These are phyloP conservation scores for Daldinia decipiens DNA, from an alignment of 495 filamentous ascomycete genomes.

Conservation along the genomic window DNA sequence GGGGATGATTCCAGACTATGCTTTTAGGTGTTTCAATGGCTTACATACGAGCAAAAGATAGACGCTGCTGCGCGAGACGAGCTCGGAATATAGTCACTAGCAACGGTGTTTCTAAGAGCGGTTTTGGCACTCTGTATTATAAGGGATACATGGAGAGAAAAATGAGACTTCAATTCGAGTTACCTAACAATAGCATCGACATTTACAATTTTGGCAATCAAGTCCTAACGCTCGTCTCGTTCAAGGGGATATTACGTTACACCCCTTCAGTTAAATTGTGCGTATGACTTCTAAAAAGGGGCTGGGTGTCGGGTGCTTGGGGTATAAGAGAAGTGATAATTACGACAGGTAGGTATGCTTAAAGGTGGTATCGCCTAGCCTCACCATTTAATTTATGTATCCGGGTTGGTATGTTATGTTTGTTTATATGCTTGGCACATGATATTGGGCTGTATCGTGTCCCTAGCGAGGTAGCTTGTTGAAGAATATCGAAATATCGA, in stretches of 20 bases:
- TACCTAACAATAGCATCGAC: constrained; percentile 13
- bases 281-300: constrained; percentile 1
- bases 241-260: constrained; percentile 28
- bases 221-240: neutral
- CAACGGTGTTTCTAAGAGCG: constrained; percentile 28
- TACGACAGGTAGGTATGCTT: no score
- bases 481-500: neutral
- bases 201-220: neutral
- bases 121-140: constrained; percentile 25
- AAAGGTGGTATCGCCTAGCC: no score
- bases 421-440: neutral
- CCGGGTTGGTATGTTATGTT: neutral
- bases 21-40: constrained; percentile 25
- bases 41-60: constrained; percentile 28
- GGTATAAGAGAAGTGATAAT: neutral
- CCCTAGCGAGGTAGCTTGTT: neutral
- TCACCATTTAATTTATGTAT: neutral
- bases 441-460: neutral
- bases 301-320: neutral
- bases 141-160: constrained; percentile 18
- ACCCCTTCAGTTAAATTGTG: constrained; percentile 27
- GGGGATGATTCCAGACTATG: constrained; percentile 37
- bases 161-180: constrained; percentile 23
- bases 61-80: constrained; percentile 10
- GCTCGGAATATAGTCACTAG: constrained; percentile 18